A percentile compares a stretch with the other conserved stretches of the same genome.
These are phyloP conservation scores for Boletellus sp. DNA, from an alignment of 1,284 basidiomycete genomes.

Conservation along the genomic window DNA sequence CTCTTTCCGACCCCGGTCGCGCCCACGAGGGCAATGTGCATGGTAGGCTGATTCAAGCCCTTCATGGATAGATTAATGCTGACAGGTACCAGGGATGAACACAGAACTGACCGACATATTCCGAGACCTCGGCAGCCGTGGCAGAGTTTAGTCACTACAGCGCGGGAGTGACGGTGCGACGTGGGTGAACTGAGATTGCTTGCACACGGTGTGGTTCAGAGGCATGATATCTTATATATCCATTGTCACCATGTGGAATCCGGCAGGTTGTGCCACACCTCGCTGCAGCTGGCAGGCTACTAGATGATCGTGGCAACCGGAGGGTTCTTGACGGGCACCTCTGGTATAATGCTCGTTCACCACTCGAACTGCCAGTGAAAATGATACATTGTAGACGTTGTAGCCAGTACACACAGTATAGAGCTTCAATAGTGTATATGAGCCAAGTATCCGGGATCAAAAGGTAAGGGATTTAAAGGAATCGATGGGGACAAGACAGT, in stretches of 20 bases:
- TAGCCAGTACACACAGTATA: neutral
- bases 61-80: slow-evolving; percentile 8
- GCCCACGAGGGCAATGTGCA: slow-evolving; percentile 24
- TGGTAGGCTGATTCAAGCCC: neutral
- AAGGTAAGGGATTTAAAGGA: neutral
- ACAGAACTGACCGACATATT: slow-evolving; percentile 18
- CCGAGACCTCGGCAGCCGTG: neutral
- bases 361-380: too few relatives aligned
- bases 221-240: slow-evolving; percentile 4
- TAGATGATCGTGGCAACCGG: too few relatives aligned
- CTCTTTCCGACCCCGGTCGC: slow-evolving; percentile 27
- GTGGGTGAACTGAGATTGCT: neutral
- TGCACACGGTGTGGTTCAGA: neutral
- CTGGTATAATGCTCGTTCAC: too few relatives aligned
- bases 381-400: neutral
- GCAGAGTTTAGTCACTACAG: neutral
- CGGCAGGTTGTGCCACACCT: slow-evolving; percentile 17
- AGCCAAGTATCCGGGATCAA: neutral
- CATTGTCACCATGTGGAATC: slow-evolving; percentile 12
- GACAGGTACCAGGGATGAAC: neutral
- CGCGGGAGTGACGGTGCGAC: slow-evolving; percentile 1
- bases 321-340: neutral
- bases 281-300: neutral
- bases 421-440: neutral
- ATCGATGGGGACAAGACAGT: neutral